Base-by-base conservation (phyloP, 176 grass and related monocot species). In the Aegilops sharonensis region DNA sequence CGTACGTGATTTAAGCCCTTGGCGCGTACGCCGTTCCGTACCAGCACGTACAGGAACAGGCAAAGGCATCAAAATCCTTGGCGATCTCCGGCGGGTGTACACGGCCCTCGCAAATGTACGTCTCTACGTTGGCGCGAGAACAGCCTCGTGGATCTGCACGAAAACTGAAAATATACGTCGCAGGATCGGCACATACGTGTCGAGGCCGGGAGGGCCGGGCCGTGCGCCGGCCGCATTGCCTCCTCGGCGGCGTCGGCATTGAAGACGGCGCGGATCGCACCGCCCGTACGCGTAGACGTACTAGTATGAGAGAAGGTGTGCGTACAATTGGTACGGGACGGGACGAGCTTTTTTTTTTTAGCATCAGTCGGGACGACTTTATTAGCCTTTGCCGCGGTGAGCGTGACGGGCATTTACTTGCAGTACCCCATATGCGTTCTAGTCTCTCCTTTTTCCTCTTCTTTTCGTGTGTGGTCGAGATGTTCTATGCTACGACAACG, bases 331-430 rank as follows among this genome's bases (percentile, higher is more conserved):
- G 36, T 17, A 67, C 79, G 27, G 10, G n/a, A 14, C 64, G 64
- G 21, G 72, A 48, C 72, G 9, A 6, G 14, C 4, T 30, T 29
- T 75, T 27, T 27, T 27, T 27, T 27, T 27, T 27, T 1, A 27
- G 27, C 27, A 27, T 27, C 27, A 27, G 27, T 27, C 64, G 64
- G 21, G 72, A 48, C 72, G 9, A 6, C 4, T 30, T 18, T 48
- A 27, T 9, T 25, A 6, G 43, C 72, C 43, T 75, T 29, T 14
- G 70, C 57, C 21, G 56, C 71, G 25, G 57, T 5, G 82, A 48
- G 62, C 85, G 69, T 64, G 42, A 21, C 36, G 63, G 18, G 56
- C 68, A 81, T 81, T 87, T 13, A 81, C 72, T 9, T 25, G 1
- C 40, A 0, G 9, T 10, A 42, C 39, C 39, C 39, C 39, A 10